These are phyloP conservation scores for Xerocomus brunneocitrinus DNA, from an alignment of 768 basidiomycete genomes.

Conservation along the genomic window DNA sequence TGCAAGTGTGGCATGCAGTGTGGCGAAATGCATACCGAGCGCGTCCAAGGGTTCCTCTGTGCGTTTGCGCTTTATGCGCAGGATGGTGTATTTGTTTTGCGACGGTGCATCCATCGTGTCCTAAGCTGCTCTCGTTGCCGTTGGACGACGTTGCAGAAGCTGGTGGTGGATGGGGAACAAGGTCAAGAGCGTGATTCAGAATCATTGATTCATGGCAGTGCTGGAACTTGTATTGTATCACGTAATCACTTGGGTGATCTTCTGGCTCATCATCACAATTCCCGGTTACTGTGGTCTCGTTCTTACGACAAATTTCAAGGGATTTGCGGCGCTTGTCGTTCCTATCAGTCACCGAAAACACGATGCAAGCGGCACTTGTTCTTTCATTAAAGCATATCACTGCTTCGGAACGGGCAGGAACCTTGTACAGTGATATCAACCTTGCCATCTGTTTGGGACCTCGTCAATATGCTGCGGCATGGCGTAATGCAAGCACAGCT, in stretches of 20 bases:
- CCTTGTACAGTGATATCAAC: too few relatives aligned
- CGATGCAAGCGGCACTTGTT: too few relatives aligned
- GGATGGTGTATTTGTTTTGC: conserved; percentile 53
- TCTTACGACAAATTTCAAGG: too few relatives aligned
- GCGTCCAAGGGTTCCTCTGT: conserved; percentile 82
- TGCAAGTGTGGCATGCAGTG: conserved; percentile 11
- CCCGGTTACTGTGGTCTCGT: too few relatives aligned
- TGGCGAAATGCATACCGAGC: conserved; percentile 47
- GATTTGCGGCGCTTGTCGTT: too few relatives aligned
- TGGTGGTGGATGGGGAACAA: conserved; percentile 1
- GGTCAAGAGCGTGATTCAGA: not conserved
- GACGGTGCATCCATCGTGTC: conserved; percentile 20
- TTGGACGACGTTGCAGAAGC: not conserved
- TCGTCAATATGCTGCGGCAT: too few relatives aligned
- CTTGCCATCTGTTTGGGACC: too few relatives aligned
- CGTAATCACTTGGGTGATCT: conserved; percentile 4
- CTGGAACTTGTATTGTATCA: conserved; percentile 1
- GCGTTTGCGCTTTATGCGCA: conserved; percentile 80
- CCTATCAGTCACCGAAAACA: too few relatives aligned
- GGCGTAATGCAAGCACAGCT: too few relatives aligned
- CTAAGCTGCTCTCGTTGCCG: not conserved
- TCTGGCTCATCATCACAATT: too few relatives aligned
- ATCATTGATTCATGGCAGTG: not conserved
- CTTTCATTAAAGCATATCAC: too few relatives aligned
- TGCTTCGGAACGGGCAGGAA: too few relatives aligned